Evolutionary conservation across 495 filamentous ascomycete genomes (phyloP), one percentile per base, ranked within the genome.

Genomic region (Aspergillus egyptiacus): DNA sequence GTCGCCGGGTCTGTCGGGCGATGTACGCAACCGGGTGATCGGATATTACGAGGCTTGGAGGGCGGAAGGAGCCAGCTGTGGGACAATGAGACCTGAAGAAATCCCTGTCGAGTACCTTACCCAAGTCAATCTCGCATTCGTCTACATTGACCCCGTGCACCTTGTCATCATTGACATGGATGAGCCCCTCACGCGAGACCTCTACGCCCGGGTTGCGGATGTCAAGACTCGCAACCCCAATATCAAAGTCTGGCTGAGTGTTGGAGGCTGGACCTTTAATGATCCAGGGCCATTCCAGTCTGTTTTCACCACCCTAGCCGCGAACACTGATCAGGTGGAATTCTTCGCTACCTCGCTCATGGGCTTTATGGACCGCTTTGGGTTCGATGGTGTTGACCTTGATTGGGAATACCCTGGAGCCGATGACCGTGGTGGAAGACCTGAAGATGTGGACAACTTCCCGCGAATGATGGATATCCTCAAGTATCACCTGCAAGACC

Each of bases 21-120:
- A 14, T 13, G 19, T 41, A 2, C 19, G 25, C 19, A 41, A 41
- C 20, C 22, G 25, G 14, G 20, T 41, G 18, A 41, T 41, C 14
- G 38, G 38, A 23, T 41, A 41, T 23, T 41, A 41, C 8, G 38
- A 41, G 27, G 24, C 38, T 4, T 41, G 38, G 38, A 1, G 38
- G 13, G 38, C 38, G 38, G 19, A 41, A 25, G 38, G 38, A 25
- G 38, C 38, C 19, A 41, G 19, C 24, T 27, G 24, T 8, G 24
- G 24, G 4, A 27, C 24, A 4, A 27, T 27, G 24, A 27, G 24
- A 27, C 24, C 24, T 5, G 24, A 27, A 27, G 24, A 27, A 8
- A 27, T 27, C 24, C 24, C 24, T 4, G 24, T 27, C 24, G 25
- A 41, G 38, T 41, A 41, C 25, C 38, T 27, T 27, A 8, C 4